Percentiles rank a stretch among this genome's conserved stretches.
Evolutionary conservation across 2,329 filamentous ascomycete genomes (phyloP).

Genomic region (Emergomyces africanus): DNA sequence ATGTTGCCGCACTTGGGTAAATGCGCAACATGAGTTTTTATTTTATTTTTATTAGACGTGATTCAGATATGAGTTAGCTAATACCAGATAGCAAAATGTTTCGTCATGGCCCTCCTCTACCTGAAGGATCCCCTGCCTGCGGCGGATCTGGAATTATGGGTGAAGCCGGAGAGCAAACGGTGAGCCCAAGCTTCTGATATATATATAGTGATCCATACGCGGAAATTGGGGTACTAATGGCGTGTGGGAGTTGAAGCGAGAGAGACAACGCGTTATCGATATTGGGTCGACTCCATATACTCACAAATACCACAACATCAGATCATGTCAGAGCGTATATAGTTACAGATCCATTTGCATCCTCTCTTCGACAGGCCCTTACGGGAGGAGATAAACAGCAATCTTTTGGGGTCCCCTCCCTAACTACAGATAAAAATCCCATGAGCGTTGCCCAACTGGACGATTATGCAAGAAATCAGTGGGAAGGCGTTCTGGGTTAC

Average conservation of each 20-base stretch:
- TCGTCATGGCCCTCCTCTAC: slow-evolving; percentile 93
- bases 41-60: background rate
- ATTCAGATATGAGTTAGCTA: slow-evolving; percentile 6
- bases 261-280: slow-evolving; percentile 74
- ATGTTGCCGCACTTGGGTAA: slow-evolving; percentile 86
- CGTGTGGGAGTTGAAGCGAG: slow-evolving; percentile 38
- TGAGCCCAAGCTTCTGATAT: slow-evolving; percentile 19
- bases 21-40: background rate
- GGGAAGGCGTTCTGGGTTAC: slow-evolving; percentile 93
- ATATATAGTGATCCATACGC: slow-evolving; percentile 27
- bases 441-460: slow-evolving; percentile 66
- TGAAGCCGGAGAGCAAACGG: slow-evolving; percentile 54
- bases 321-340: slow-evolving; percentile 57
- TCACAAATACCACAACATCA: slow-evolving; percentile 50
- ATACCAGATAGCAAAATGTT: slow-evolving; percentile 59
- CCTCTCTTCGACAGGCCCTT: slow-evolving; percentile 71
- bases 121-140: slow-evolving; percentile 67
- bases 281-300: slow-evolving; percentile 74
- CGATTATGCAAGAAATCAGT: slow-evolving; percentile 72
- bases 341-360: slow-evolving; percentile 69
- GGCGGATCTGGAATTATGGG: slow-evolving; percentile 75
- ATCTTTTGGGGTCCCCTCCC: slow-evolving; percentile 81
- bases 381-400: slow-evolving; percentile 75
- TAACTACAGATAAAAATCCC: slow-evolving; percentile 46
- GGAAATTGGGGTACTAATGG: slow-evolving; percentile 9